phyloP scores from a whole-genome alignment of 345 rosid genomes.

The Ceriops zippeliana region DNA sequence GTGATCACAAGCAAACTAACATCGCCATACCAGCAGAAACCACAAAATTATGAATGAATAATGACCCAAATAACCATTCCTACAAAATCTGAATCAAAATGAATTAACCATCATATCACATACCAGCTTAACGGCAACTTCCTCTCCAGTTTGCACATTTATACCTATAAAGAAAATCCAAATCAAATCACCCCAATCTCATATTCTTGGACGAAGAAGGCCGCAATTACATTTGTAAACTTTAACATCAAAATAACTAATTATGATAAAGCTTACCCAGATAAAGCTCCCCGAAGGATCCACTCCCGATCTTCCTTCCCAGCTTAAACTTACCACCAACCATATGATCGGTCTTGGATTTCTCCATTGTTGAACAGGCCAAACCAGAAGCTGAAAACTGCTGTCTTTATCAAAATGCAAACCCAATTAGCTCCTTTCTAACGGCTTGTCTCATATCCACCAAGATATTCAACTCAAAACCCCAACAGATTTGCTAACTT shows the following conservation, averaged over 20 bases:
- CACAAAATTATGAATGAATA: background rate
- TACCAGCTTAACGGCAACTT: constrained; percentile 85
- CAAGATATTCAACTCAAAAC: constrained; percentile 2
- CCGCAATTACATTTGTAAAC: background rate
- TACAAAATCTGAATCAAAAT: constrained; percentile 1
- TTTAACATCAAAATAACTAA: background rate
- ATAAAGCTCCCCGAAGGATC: constrained; percentile 89
- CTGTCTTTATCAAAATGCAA: constrained; percentile 4
- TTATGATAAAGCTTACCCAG: constrained; percentile 48
- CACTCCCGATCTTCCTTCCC: constrained; percentile 96
- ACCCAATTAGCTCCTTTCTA: background rate
- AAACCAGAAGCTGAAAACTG: background rate
- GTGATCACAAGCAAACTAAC: no score
- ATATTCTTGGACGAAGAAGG: background rate
- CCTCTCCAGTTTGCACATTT: constrained; percentile 76
- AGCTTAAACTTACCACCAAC: constrained; percentile 90
- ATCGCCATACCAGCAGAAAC: background rate
- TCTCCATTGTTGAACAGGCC: constrained; percentile 14
- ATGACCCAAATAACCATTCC: background rate
- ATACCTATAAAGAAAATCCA: constrained; percentile 41
- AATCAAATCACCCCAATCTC: constrained; percentile 18
- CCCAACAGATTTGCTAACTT: constrained; percentile 28
- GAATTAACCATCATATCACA: constrained; percentile 3
- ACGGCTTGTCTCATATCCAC: constrained; percentile 5
- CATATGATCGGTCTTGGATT: constrained; percentile 50